Evolutionary conservation across 1,284 basidiomycete species (phyloP), one percentile per base, ranked within the genome.

Genomic region (Trichosporon ovoides): DNA sequence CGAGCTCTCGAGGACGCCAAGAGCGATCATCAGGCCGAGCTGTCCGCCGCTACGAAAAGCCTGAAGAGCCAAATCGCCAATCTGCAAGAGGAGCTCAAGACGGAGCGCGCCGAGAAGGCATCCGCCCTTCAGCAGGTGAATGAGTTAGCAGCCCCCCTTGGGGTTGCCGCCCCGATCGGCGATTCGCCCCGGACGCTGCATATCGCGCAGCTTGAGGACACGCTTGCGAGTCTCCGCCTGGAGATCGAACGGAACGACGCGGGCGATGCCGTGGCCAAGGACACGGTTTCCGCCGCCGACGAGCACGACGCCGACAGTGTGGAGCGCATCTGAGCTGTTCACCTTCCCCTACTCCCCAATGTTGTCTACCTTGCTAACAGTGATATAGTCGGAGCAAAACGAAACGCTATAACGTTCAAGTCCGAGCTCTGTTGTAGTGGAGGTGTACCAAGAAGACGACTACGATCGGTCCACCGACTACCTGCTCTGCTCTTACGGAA

Each of bases 31-130:
- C 46, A 33, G 16, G 35, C 20, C 12, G 51, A 40, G 12, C 43
- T 54, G 13, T 18, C 46, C n/a, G 54, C 48, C 9, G n/a, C 34
- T 13, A 48, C 43, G 14, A 13, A 48, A 12, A 13, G 24, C 22
- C 43, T 48, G 24, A 48, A 48, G 22, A n/a, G 3, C 14, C 24
- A 22, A 10, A 48, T 48, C 14, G 14, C 43, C 14, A 86, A 88
- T 2, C 82, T 96, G 49, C 87, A 88, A 68, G 71, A 81, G 4
- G 43, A 51, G 33, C 48, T 61, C 48, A 37, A 48, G 33, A 31
- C 33, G 1, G 53, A 52, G 49, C 46, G 55, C 18, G 54, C 46
- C 22, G 55, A 55, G 50, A 58, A 58, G 57, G 53, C 57, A 10
- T 46, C 49, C 7, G 53, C 57, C 3, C 38, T 53, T 11, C 34